Evolutionary conservation across 768 basidiomycete species (phyloP).

Genomic region (Suillus subaureus): DNA sequence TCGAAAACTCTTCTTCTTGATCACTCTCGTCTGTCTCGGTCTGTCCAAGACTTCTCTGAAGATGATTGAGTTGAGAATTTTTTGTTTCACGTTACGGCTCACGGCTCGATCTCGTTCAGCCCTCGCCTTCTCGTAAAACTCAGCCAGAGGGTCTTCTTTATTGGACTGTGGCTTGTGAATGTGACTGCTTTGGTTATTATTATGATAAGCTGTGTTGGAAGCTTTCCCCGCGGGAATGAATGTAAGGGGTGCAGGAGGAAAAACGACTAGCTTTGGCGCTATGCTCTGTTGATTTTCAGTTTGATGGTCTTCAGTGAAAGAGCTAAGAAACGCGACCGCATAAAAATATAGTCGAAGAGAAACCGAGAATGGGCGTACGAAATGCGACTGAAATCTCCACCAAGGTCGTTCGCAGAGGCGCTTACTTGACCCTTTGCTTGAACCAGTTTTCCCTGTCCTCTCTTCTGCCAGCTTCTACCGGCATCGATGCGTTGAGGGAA

Average conservation of each 20-base stretch:
- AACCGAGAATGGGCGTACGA: conserved; percentile 40
- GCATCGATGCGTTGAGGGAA: conserved; percentile 51
- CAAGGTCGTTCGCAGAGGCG: conserved; percentile 12
- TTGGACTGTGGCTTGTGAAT: conserved; percentile 26
- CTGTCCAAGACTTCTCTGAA: conserved; percentile 39
- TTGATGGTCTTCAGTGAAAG: neutral
- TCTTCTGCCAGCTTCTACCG: conserved; percentile 31
- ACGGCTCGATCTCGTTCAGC: conserved; percentile 49
- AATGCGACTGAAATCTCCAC: conserved; percentile 45
- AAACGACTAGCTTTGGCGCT: conserved; percentile 14
- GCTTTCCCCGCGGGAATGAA: conserved; percentile 10
- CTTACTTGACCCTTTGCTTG: conserved; percentile 1
- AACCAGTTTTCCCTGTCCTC: conserved; percentile 7
- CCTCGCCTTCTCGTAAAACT: conserved; percentile 63
- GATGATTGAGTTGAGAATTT: conserved; percentile 29
- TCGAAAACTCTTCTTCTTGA: conserved; percentile 17
- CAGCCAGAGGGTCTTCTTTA: conserved; percentile 56
- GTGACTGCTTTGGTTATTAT: conserved; percentile 12
- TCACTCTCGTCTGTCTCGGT: conserved; percentile 37
- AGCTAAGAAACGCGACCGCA: neutral
- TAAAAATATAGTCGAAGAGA: conserved; percentile 6
- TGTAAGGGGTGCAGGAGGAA: conserved; percentile 30
- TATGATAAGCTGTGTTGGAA: neutral
- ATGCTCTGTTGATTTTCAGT: neutral
- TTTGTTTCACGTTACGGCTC: conserved; percentile 16